Percentiles rank a stretch among this genome's conserved stretches.
phyloP scores from a whole-genome alignment of 192 early-diverging fungal genomes.

The Coemansia sp. region DNA sequence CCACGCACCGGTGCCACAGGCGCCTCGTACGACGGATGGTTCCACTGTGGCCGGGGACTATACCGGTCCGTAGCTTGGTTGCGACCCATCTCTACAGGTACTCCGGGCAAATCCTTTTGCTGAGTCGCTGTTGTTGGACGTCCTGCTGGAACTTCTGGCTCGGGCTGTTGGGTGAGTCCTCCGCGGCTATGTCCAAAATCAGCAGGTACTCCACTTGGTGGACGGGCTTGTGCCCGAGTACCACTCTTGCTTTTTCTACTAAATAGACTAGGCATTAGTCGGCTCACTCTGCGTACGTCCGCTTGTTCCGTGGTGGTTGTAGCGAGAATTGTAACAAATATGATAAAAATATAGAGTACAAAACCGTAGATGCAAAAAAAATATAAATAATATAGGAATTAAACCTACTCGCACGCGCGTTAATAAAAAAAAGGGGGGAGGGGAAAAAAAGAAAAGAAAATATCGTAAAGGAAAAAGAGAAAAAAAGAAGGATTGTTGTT shows the following conservation, averaged over 20 bases:
- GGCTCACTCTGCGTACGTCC: constrained; percentile 10
- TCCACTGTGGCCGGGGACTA: constrained; percentile 6
- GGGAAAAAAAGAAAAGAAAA: background rate
- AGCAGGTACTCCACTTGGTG: constrained; percentile 44
- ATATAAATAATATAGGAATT: background rate
- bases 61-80: constrained; percentile 2
- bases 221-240: constrained; percentile 30
- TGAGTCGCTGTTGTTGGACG: constrained; percentile 11
- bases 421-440: background rate
- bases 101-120: constrained; percentile 3
- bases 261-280: constrained; percentile 51
- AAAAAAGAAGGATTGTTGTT: background rate
- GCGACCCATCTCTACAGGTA: background rate
- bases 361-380: constrained; percentile 9
- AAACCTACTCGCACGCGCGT: constrained; percentile 3
- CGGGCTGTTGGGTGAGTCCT: constrained; percentile 28
- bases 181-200: constrained; percentile 43
- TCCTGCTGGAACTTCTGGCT: constrained; percentile 15
- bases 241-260: constrained; percentile 50
- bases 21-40: constrained; percentile 7
- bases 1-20: constrained; percentile 2
- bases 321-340: constrained; percentile 10
- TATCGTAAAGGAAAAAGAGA: background rate
- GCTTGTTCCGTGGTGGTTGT: constrained; percentile 3
- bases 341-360: constrained; percentile 1